phyloP scores from a whole-genome alignment of 768 basidiomycete species.

The Phanerochaete carnosa region DNA sequence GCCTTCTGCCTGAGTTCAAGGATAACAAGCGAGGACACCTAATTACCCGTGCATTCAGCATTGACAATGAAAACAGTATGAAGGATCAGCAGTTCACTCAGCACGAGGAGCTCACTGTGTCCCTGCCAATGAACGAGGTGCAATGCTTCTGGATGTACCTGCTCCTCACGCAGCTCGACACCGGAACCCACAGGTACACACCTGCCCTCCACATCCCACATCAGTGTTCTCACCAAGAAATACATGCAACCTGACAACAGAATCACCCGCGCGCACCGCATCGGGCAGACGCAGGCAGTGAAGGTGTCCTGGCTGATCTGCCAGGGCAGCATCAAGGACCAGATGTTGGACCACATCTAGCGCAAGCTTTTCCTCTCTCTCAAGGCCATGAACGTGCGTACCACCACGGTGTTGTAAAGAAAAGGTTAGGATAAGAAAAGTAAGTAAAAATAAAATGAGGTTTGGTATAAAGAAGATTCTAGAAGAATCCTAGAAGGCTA shows the following conservation, averaged over 20 bases:
- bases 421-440: too few species aligned
- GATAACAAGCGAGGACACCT: conserved; percentile 44
- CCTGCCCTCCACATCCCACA: neutral
- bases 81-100: conserved; percentile 37
- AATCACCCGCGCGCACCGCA: conserved; percentile 85
- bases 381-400: too few species aligned
- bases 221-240: conserved; percentile 19
- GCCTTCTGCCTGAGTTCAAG: conserved; percentile 62
- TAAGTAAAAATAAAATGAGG: too few species aligned
- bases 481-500: too few species aligned
- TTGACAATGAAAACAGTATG: conserved; percentile 21
- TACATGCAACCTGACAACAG: conserved; percentile 29
- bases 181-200: conserved; percentile 47
- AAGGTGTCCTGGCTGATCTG: conserved; percentile 70
- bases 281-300: conserved; percentile 72
- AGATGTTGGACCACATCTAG: conserved; percentile 69
- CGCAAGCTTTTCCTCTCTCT: too few species aligned
- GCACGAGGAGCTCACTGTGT: conserved; percentile 50
- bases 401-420: too few species aligned
- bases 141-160: conserved; percentile 63
- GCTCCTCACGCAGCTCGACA: conserved; percentile 50
- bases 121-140: conserved; percentile 53
- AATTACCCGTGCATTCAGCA: conserved; percentile 34
- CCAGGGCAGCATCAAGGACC: conserved; percentile 69
- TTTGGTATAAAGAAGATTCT: too few species aligned